Conservation (phyloP, 306 rosid species). For the Phaseolus lunatus region DNA sequence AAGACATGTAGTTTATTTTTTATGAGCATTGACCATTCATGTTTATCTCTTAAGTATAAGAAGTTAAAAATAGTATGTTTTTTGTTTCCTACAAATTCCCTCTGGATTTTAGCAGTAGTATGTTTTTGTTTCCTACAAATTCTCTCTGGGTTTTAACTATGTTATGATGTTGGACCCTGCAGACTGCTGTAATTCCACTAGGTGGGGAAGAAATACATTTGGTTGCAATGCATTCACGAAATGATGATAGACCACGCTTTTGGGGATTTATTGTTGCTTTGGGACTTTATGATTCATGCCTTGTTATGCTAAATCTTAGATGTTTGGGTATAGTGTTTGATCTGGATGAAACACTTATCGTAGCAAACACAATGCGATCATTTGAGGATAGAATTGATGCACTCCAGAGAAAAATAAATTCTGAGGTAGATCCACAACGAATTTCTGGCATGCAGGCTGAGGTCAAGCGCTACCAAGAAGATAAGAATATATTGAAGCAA, state of each 20-base stretch:
- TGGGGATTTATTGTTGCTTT: constrained; percentile 87
- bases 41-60: constrained; percentile 17
- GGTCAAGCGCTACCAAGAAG: constrained; percentile 87
- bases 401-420: constrained; percentile 84
- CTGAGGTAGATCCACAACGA: constrained; percentile 84
- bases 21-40: not conserved
- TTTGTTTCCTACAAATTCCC: constrained; percentile 22
- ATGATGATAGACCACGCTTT: constrained; percentile 74
- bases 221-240: constrained; percentile 90
- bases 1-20: constrained; percentile 1
- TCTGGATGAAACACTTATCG: constrained; percentile 97
- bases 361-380: constrained; percentile 98
- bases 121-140: not conserved
- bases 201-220: constrained; percentile 89
- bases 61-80: not conserved
- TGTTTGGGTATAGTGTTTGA: constrained; percentile 99
- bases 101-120: too few relatives aligned
- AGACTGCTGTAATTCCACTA: constrained; percentile 90
- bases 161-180: constrained; percentile 45
- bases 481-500: constrained; percentile 86
- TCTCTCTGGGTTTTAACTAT: constrained; percentile 46
- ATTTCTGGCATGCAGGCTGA: constrained; percentile 88
- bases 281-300: constrained; percentile 89
- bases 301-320: constrained; percentile 92
- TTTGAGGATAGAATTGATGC: constrained; percentile 97